Evolutionary conservation across 306 rosid species (phyloP).

Genomic region (Lupinus albus): DNA sequence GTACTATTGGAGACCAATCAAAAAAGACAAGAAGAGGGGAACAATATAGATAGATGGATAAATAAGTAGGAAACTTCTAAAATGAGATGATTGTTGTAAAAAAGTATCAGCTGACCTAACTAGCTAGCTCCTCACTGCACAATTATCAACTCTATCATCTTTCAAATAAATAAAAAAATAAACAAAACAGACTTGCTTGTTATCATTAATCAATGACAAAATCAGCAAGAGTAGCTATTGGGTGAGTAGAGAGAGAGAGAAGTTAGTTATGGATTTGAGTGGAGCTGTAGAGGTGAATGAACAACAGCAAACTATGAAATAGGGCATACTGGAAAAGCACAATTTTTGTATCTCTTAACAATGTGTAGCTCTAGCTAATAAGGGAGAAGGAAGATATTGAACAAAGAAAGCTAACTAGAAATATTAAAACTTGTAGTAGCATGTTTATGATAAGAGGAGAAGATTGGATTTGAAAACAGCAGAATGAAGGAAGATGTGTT

Average conservation of each 20-base stretch:
- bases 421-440: neutral
- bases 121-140: slow-evolving; percentile 9
- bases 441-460: neutral
- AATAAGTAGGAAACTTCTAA: neutral
- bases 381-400: slow-evolving; percentile 17
- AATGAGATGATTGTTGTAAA: slow-evolving; percentile 2
- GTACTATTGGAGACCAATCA: neutral
- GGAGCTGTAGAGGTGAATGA: slow-evolving; percentile 29
- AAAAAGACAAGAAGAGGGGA: slow-evolving; percentile 9
- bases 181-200: too few species aligned
- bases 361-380: neutral
- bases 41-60: neutral
- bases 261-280: too few species aligned
- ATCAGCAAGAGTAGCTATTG: too few species aligned
- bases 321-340: slow-evolving; percentile 5
- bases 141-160: slow-evolving; percentile 6
- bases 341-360: slow-evolving; percentile 38
- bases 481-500: neutral
- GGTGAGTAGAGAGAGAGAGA: too few species aligned
- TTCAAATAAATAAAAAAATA: too few species aligned
- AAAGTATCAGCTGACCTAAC: neutral
- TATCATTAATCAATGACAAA: too few species aligned
- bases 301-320: slow-evolving; percentile 20
- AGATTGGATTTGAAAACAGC: neutral
- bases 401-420: slow-evolving; percentile 19